phyloP scores from a whole-genome alignment of 208 protist species.

The Vickermania spadyakhi region DNA sequence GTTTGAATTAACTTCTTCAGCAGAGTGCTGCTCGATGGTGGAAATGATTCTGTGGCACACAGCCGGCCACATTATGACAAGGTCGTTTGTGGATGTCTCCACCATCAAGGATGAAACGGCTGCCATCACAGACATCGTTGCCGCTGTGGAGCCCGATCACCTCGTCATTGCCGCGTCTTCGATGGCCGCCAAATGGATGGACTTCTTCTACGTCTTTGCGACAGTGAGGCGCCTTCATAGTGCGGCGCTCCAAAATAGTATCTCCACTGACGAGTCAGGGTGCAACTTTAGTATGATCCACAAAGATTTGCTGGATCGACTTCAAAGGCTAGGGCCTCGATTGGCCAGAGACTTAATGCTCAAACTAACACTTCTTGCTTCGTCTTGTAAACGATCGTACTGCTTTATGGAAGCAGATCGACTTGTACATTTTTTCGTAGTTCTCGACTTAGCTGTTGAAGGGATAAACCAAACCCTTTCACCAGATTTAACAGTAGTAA shows the following conservation, averaged over 20 bases:
- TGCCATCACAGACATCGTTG: slow-evolving; percentile 50
- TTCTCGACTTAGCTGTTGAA: slow-evolving; percentile 67
- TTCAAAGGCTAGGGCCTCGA: slow-evolving; percentile 39
- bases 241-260: slow-evolving; percentile 17
- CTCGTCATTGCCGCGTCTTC: slow-evolving; percentile 59
- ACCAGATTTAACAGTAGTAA: neutral
- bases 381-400: slow-evolving; percentile 19
- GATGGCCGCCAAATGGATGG: slow-evolving; percentile 62
- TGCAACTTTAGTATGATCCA: slow-evolving; percentile 34
- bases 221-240: slow-evolving; percentile 48
- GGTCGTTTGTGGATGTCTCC: slow-evolving; percentile 64
- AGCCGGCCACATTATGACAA: slow-evolving; percentile 57
- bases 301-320: slow-evolving; percentile 18
- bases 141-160: slow-evolving; percentile 67
- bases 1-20: slow-evolving; percentile 15
- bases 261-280: neutral
- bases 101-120: slow-evolving; percentile 54
- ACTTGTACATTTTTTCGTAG: slow-evolving; percentile 70
- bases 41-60: slow-evolving; percentile 52
- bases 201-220: slow-evolving; percentile 65
- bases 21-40: slow-evolving; percentile 28
- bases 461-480: neutral
- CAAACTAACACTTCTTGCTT: slow-evolving; percentile 51
- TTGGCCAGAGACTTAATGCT: slow-evolving; percentile 61
- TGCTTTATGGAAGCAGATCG: slow-evolving; percentile 41